Conservation (phyloP, 805 yeast species). For the Candida stauntonica region DNA sequence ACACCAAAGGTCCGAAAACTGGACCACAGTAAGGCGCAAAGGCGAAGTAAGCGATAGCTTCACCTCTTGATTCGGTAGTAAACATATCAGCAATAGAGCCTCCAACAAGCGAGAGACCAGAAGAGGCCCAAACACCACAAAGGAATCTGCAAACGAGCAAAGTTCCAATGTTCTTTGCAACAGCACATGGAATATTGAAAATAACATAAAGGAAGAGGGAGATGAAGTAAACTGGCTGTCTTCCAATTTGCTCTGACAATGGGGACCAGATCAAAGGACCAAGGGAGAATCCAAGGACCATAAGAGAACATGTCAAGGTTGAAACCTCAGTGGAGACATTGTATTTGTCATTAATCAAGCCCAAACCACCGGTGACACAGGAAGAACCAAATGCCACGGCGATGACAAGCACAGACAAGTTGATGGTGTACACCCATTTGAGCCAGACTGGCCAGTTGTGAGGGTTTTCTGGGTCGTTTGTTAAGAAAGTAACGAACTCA, state of each 20-base stretch:
- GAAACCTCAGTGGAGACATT: constrained; percentile 77
- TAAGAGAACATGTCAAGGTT: constrained; percentile 71
- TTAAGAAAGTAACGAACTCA: constrained; percentile 78
- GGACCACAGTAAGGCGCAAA: constrained; percentile 94
- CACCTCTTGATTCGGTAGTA: constrained; percentile 74
- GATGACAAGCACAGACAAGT: constrained; percentile 69
- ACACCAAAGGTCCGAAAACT: constrained; percentile 81
- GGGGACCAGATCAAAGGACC: constrained; percentile 94
- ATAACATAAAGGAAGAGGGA: constrained; percentile 71
- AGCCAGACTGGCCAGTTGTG: constrained; percentile 65
- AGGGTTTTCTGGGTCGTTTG: constrained; percentile 86
- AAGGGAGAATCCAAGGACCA: constrained; percentile 84
- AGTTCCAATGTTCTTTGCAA: constrained; percentile 78
- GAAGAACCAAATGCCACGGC: constrained; percentile 94
- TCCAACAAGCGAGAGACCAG: constrained; percentile 83
- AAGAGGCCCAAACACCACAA: constrained; percentile 81
- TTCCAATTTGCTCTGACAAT: constrained; percentile 76
- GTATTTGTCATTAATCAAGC: constrained; percentile 59
- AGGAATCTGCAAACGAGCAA: constrained; percentile 77
- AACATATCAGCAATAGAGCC: constrained; percentile 91
- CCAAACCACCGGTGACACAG: constrained; percentile 81
- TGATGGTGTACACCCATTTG: constrained; percentile 65
- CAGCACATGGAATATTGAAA: constrained; percentile 84
- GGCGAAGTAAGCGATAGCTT: constrained; percentile 87
- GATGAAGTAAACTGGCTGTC: constrained; percentile 77